Percentiles rank a stretch among this genome's conserved stretches.
phyloP scores from a whole-genome alignment of 2,329 filamentous ascomycete species.

The Pestalotiopsis sp. region DNA sequence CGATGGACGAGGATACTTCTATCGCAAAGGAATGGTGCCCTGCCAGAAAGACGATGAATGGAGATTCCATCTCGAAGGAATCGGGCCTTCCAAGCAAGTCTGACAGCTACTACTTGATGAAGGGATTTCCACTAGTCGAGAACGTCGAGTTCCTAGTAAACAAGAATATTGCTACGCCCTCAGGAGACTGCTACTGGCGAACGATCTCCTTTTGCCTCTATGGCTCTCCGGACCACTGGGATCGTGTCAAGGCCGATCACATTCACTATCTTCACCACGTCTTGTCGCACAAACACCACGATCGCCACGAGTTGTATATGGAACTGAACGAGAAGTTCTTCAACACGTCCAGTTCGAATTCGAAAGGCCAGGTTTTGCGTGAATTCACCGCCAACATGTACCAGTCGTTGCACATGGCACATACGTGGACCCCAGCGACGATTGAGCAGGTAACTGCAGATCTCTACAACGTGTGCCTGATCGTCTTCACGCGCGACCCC shows the following conservation, averaged over 20 bases:
- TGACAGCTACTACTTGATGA: constrained; percentile 17
- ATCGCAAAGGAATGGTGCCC: not conserved
- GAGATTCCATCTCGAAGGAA: not conserved
- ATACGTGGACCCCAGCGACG: constrained; percentile 30
- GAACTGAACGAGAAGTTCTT: constrained; percentile 28
- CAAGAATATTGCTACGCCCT: constrained; percentile 22
- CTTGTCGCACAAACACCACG: constrained; percentile 26
- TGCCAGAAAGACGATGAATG: not conserved
- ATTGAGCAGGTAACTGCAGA: constrained; percentile 36
- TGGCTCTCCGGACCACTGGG: constrained; percentile 27
- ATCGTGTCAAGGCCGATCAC: constrained; percentile 38
- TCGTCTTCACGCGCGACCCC: constrained; percentile 32
- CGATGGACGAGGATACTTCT: constrained; percentile 4
- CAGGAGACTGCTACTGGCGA: constrained; percentile 36
- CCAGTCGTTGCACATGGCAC: constrained; percentile 33
- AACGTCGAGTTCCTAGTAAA: constrained; percentile 31
- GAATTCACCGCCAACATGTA: constrained; percentile 31
- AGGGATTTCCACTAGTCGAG: constrained; percentile 37
- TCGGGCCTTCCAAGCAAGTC: not conserved
- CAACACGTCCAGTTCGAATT: constrained; percentile 10
- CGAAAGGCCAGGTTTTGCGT: not conserved
- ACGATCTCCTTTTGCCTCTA: constrained; percentile 31
- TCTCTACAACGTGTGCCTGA: constrained; percentile 35
- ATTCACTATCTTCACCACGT: constrained; percentile 30
- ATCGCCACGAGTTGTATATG: constrained; percentile 29